A percentile compares a stretch with the other conserved stretches of the same genome.
Evolutionary conservation across 306 rosid genomes (phyloP).

Genomic region (Vicia villosa): DNA sequence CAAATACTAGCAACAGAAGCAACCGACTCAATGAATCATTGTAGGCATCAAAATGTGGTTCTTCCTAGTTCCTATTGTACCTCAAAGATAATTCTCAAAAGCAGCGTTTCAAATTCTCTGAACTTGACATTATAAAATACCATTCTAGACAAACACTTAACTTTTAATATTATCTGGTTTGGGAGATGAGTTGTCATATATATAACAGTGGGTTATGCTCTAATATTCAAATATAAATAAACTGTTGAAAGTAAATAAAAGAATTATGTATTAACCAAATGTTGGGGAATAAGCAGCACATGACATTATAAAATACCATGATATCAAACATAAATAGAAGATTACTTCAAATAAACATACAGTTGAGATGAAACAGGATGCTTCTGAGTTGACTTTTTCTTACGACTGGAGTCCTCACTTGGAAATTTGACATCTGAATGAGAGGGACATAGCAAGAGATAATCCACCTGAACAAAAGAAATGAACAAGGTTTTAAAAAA

Average conservation of each 20-base stretch:
- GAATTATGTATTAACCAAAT: background rate
- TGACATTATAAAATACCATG: conserved; percentile 11
- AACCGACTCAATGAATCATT: too few species aligned
- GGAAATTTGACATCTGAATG: conserved; percentile 74
- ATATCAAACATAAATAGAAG: conserved; percentile 10
- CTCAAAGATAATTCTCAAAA: too few species aligned
- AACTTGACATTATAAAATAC: too few species aligned
- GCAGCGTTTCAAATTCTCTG: too few species aligned
- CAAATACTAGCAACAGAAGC: too few species aligned
- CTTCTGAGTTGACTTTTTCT: conserved; percentile 39
- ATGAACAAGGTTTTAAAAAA: conserved; percentile 21
- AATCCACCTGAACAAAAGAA: conserved; percentile 58
- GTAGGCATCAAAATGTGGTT: too few species aligned
- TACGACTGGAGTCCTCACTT: conserved; percentile 54
- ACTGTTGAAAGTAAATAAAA: background rate
- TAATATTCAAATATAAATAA: too few species aligned
- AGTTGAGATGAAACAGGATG: conserved; percentile 31
- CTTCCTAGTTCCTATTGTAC: too few species aligned
- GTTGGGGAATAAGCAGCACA: background rate
- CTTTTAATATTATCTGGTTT: too few species aligned
- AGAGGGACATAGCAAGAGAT: conserved; percentile 77
- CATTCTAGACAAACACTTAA: too few species aligned
- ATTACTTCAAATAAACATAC: conserved; percentile 36
- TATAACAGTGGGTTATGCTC: too few species aligned
- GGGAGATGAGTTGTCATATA: too few species aligned